Conservation (phyloP, 2,329 filamentous ascomycete species). For the Fusarium pseudograminearum region DNA sequence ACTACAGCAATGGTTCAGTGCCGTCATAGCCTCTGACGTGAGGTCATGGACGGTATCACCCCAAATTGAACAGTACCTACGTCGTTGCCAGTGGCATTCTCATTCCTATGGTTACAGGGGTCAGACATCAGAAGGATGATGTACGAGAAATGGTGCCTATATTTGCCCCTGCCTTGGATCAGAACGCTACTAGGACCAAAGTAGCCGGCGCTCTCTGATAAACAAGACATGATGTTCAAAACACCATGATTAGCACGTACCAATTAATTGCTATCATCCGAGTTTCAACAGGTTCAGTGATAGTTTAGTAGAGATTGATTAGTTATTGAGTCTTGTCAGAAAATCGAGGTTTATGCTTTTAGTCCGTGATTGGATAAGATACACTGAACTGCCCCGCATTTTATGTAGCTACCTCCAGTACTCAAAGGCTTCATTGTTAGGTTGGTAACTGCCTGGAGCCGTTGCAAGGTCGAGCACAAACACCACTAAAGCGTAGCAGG, state of each 20-base stretch:
- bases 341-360: not conserved
- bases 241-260: slow-evolving; percentile 20
- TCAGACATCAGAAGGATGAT: slow-evolving; percentile 23
- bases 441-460: not conserved
- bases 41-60: slow-evolving; percentile 12
- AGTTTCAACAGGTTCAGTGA: not conserved
- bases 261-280: not conserved
- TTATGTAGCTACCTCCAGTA: slow-evolving; percentile 3
- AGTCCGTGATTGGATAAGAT: not conserved
- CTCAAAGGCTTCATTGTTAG: slow-evolving; percentile 12
- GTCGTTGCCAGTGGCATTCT: slow-evolving; percentile 13
- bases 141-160: slow-evolving; percentile 17
- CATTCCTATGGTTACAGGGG: slow-evolving; percentile 24
- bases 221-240: slow-evolving; percentile 4
- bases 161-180: slow-evolving; percentile 33
- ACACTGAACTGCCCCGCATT: slow-evolving; percentile 17
- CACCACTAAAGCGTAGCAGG: slow-evolving; percentile 21
- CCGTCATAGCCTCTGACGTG: slow-evolving; percentile 16
- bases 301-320: not conserved
- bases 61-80: slow-evolving; percentile 6
- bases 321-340: not conserved
- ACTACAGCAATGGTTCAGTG: not conserved
- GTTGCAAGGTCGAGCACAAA: slow-evolving; percentile 5
- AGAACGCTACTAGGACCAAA: slow-evolving; percentile 30
- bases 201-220: slow-evolving; percentile 8